Evolutionary conservation across 768 basidiomycete genomes (phyloP), one percentile per base, ranked within the genome.

Genomic region (Macrolepiota fuliginosa): DNA sequence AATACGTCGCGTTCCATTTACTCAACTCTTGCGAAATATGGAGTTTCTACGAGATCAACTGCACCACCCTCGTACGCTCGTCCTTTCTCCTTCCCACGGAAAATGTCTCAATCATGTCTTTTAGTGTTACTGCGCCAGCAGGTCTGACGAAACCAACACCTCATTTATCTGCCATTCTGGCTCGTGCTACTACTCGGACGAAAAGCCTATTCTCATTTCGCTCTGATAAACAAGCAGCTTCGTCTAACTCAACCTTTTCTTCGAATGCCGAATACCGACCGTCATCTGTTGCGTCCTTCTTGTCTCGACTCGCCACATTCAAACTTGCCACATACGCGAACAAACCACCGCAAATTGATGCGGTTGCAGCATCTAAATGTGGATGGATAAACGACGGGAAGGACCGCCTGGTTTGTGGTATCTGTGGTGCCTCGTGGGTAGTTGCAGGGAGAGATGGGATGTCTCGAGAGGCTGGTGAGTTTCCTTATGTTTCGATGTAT

Each of bases 381-480:
- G 92, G 92, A 1, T 94, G 92, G 92, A 76, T 82, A 24, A 94
- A 94, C 63, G 86, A 92, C 55, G 90, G 90, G 46, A 92, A 90
- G 72, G 91, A 93, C 62, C 79, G 91, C 51, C 72, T 93, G 19
- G 79, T 89, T 2, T 93, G 91, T 66, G 86, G 86, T 2, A 72
- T 92, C 17, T 93, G 91, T 66, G 77, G 76, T 59, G 79, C 80
- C 11, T 89, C 89, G 35, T 93, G 91, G 91, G 86, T 91, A 5
- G 79, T 92, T 15, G 86, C 78, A 3, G 81, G 85, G 32, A 81
- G 83, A 56, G 85, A 88, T 47, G 86, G 90, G n/a, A 83, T 93
- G 84, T 80, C 68, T 58, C 83, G 83, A 63, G 91, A 92, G 69
- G 90, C 89, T 65, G 89, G 90, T 91, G 80, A 80, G 88, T 65